Evolutionary conservation across 2,329 filamentous ascomycete species (phyloP), one percentile per base, ranked within the genome.

Genomic region (Fusarium drepaniforme): DNA sequence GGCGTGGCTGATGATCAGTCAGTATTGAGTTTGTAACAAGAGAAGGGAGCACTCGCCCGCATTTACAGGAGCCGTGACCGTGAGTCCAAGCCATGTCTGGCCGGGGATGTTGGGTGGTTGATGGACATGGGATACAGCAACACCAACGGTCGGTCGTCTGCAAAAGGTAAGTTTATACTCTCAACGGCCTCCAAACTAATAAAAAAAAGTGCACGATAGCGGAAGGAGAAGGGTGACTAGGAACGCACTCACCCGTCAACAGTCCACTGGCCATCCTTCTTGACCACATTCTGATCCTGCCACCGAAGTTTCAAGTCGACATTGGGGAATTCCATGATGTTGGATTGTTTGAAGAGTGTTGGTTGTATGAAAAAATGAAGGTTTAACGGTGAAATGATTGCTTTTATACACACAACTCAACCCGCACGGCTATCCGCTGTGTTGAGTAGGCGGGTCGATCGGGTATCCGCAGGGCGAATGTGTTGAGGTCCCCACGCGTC

Each of bases 271-370:
- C 71, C 71, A 38, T 74, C 69, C 21, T 74, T 72, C 30, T 69
- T 72, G 21, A 74, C 59, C 58, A 74, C 68, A 13, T 74, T 74
- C 25, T 74, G 71, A 25, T 72, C 69, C 59, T 74, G 58, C 71
- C 71, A 74, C 28, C 62, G 62, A 37, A 74, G 69, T 18, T 72
- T 74, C 25, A 74, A 44, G 66, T 74, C 66, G 16, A 69, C 71
- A 6, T 71, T 66, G 7, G 64, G 64, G 18, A 71, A 71, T 8
- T 40, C 16, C 71, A 72, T 71, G 13, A 18, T 58, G 21, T 35
- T 46, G 21, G 21, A 15, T 33, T 53, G 16, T 53, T 30, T 13
- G 8, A 40, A 25, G 33, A 30, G 15, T 18, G 18, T 4, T 30
- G 21, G 1, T 37, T 13, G 25, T 28, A 42, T 46, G 8, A 8